Evolutionary conservation across 306 rosid genomes (phyloP), one percentile per base, ranked within the genome.

Genomic region (Quercus suber): DNA sequence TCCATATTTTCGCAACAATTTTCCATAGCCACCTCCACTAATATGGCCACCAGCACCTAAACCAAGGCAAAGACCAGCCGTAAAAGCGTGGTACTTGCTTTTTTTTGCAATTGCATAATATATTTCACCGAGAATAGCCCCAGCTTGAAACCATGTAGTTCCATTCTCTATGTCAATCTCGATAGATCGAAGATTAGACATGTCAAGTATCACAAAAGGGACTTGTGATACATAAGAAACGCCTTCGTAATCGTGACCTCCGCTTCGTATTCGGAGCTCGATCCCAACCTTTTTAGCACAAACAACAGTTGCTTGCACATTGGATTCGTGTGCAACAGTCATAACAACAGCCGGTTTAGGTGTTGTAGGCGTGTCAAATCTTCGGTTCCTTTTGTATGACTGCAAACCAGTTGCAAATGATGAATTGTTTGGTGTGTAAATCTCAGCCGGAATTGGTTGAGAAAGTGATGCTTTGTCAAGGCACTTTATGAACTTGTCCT

Each of bases 171-270:
- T 45, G 52, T 11, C 14, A 3, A 45, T 11, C 12, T 9, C 14
- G 3, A 45, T 2, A 11, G 15, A 59, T 17, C 92, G 88, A 60
- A 93, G 98, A 49, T 88, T 89, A 33, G 35, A 81, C 51, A 92
- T 80, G 77, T 90, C 94, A 1, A 92, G 52, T 14, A 90, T 55
- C 31, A 85, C 78, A 75, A 91, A 90, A 49, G 95, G 91, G 0
- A 65, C 82, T 51, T 77, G 73, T 4, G 97, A 93, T 13, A 84
- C 93, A 51, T 87, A 93, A 0, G 98, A 93, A 9, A 90, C 82
- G 33, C 92, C 98, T 74, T 93, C 97, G 15, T 89, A 93, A 67
- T 91, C 97, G 76, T 93, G 98, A 25, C 92, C 98, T 58, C 91
- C 97, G 41, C 97, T 90, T 9, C 95, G 82, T 5, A 93, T 76